Conservation (phyloP, 2,329 filamentous ascomycete species). For the Colletotrichum chrysophilum region DNA sequence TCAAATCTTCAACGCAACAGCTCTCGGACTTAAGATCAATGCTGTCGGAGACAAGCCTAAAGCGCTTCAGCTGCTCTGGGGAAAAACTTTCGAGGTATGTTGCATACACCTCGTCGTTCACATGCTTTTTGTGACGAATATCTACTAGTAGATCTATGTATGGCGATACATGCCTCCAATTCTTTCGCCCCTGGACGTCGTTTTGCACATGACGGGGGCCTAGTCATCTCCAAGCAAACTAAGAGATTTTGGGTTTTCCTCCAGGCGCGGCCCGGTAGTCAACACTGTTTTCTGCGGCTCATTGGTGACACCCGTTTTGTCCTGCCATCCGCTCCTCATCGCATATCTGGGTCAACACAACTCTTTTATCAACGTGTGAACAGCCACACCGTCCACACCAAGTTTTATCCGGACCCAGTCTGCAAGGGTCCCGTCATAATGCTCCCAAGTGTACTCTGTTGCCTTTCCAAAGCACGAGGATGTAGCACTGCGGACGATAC, state of each 20-base stretch:
- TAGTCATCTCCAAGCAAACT: not conserved
- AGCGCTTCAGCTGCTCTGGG: not conserved
- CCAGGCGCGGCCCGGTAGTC: not conserved
- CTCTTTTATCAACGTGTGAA: not conserved
- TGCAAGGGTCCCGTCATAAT: not conserved
- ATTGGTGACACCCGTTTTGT: not conserved
- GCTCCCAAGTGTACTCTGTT: not conserved
- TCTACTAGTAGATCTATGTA: not conserved
- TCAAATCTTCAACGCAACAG: not conserved
- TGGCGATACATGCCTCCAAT: not conserved
- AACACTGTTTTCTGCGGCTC: not conserved
- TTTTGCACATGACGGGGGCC: not conserved
- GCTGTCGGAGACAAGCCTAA: not conserved
- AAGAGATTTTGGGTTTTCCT: not conserved
- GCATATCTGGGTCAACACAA: not conserved
- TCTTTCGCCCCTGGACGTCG: not conserved
- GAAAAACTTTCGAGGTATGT: not conserved
- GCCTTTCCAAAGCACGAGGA: not conserved
- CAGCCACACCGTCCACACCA: not conserved
- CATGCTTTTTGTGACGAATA: not conserved
- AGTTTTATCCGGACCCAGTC: not conserved
- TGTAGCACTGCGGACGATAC: not conserved
- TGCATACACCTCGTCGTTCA: not conserved
- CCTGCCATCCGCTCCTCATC: conserved; percentile 1
- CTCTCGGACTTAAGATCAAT: not conserved